Base-by-base conservation (phyloP, 148 eudicot genomes). In the Agrostemma githago region DNA sequence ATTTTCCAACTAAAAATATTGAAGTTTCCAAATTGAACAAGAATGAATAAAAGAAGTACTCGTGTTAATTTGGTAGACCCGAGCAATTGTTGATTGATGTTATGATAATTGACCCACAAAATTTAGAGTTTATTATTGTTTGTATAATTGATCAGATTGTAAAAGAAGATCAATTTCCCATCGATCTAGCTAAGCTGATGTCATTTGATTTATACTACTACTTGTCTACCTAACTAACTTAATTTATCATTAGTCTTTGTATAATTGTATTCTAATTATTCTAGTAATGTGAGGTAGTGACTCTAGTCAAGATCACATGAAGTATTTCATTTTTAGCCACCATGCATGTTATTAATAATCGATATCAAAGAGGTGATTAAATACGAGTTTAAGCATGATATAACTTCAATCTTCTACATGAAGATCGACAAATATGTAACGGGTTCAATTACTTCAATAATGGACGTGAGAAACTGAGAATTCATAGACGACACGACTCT, bases 151-250 rank as follows among this genome's bases (percentile, higher is more conserved):
- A n/a, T n/a, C n/a, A 53, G 65, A 53, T 54, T 51, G 16, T 56
- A 34, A 3, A 15, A 72, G 19, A 38, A 67, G 73, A 62, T 51
- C 19, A 74, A 74, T 79, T 21, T 58, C 56, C n/a, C 20, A 62
- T 62, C 21, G 48, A 62, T 20, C 39, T 20, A 75, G 3, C 26
- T 9, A 0, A 1, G 34, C 34, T 41, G 42, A 62, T 71, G 75
- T 77, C 71, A 79, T 69, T 53, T 62, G 70, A 74, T 79, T 69
- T 57, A 10, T 56, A 74, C 9, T 56, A 74, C 9, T 26, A 26
- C 34, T 68, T 19, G 65, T 73, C 41, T 61, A 79, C 81, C 77
- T 79, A 79, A 61, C 77, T 79, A 79, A 61, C 77, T 14, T 38
- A 46, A 59, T 12, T 54, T 54, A 62, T 40, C 56, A 4, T 46